Evolutionary conservation across 1,139 yeast genomes (phyloP).

Genomic region (Yamadazyma pseudoaaseri): DNA sequence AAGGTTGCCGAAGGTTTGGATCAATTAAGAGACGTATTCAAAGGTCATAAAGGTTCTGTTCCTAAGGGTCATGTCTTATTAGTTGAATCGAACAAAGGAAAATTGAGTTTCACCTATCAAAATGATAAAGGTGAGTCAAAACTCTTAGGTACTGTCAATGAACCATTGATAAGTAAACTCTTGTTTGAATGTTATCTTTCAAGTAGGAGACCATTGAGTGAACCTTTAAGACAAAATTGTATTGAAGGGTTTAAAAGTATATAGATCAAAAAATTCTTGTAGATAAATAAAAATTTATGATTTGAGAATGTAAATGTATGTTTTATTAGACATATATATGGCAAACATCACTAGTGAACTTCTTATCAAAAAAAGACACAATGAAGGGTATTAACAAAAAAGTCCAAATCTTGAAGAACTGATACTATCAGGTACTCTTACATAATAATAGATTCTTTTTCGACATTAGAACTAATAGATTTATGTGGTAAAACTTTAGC

Average conservation of each 20-base stretch:
- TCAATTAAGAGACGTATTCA: slow-evolving; percentile 51
- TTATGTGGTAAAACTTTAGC: slow-evolving; percentile 99
- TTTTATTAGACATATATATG: slow-evolving; percentile 1
- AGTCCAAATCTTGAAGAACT: slow-evolving; percentile 2
- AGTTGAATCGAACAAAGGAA: slow-evolving; percentile 45
- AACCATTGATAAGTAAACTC: slow-evolving; percentile 51
- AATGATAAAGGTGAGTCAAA: slow-evolving; percentile 29
- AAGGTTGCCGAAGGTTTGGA: slow-evolving; percentile 52
- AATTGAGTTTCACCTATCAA: slow-evolving; percentile 43
- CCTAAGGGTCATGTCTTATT: slow-evolving; percentile 62
- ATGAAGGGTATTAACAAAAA: slow-evolving; percentile 5
- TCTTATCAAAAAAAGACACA: slow-evolving; percentile 5
- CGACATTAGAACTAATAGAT: slow-evolving; percentile 93
- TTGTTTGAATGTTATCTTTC: slow-evolving; percentile 61
- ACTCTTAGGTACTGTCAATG: slow-evolving; percentile 46
- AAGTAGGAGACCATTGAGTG: slow-evolving; percentile 60
- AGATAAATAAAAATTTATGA: background rate
- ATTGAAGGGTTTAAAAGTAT: slow-evolving; percentile 23
- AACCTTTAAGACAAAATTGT: slow-evolving; percentile 35
- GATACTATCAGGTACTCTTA: slow-evolving; percentile 25
- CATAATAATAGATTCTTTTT: slow-evolving; percentile 97
- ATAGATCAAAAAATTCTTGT: background rate
- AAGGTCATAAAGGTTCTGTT: slow-evolving; percentile 54
- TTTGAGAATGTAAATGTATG: background rate
- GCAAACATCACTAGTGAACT: slow-evolving; percentile 1